Evolutionary conservation across 495 filamentous ascomycete species (phyloP), one percentile per base, ranked within the genome.

Genomic region (Aspergillus heteromorphus): DNA sequence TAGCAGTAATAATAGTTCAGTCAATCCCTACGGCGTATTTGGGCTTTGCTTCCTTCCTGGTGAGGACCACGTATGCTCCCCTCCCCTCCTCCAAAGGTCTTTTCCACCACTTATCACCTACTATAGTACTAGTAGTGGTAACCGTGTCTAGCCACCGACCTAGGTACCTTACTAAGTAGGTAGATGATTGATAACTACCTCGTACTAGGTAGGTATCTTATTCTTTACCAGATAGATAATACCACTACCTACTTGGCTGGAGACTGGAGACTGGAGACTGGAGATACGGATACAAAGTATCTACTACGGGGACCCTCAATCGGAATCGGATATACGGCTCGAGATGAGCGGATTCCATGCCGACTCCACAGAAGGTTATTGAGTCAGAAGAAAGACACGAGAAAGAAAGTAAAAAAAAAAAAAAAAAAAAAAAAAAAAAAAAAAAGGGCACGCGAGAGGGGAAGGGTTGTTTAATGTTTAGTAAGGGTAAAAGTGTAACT

Each of bases 241-340:
- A n/a, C n/a, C n/a, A n/a, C n/a, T n/a, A n/a, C n/a, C n/a, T n/a
- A n/a, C n/a, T n/a, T n/a, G n/a, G n/a, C n/a, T n/a, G n/a, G n/a
- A n/a, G n/a, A n/a, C n/a, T n/a, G n/a, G n/a, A n/a, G n/a, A n/a
- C n/a, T n/a, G n/a, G n/a, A n/a, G n/a, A n/a, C n/a, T 17, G 36
- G 36, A 40, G 36, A 40, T 40, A 40, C 11, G 34, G n/a, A 38
- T 13, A 38, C 34, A 20, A 43, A 43, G 9, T 6, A 13, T 17
- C 16, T 1, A 14, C 10, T n/a, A 38, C 34, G 21, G n/a, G 45
- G n/a, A n/a, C n/a, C n/a, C n/a, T n/a, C n/a, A n/a, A n/a, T n/a
- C 23, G 50, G 40, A 53, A 27, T 48, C 59, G 59, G 59, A 62
- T 62, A 58, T 62, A 58, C 59, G 59, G 59, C 58, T 60, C 40